phyloP scores from a whole-genome alignment of 1,284 basidiomycete genomes.

The Lignosus rhinocerotis region DNA sequence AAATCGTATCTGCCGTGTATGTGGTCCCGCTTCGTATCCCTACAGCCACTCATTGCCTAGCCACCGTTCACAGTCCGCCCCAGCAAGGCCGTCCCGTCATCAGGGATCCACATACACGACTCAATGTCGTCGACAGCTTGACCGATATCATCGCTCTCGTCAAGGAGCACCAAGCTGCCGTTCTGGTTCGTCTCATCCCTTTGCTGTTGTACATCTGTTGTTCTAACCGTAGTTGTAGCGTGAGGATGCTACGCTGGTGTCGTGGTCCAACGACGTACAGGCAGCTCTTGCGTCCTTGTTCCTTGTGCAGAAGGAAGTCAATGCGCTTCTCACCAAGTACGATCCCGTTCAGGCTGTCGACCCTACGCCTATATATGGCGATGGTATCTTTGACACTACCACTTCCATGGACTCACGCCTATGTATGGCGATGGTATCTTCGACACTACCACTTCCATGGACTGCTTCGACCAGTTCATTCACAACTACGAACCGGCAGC shows the following conservation, averaged over 20 bases:
- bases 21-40: neutral
- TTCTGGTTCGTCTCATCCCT: neutral
- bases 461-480: slow-evolving; percentile 5
- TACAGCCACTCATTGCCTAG: neutral
- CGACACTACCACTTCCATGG: neutral
- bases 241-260: slow-evolving; percentile 2
- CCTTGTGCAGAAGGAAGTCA: neutral
- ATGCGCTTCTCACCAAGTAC: neutral
- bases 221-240: neutral
- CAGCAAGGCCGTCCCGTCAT: neutral
- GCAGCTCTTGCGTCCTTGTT: neutral
- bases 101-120: neutral
- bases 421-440: neutral
- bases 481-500: slow-evolving; percentile 7
- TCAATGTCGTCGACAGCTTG: slow-evolving; percentile 3
- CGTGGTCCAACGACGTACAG: neutral
- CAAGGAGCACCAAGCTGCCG: slow-evolving; percentile 2
- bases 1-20: slow-evolving; percentile 3
- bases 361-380: neutral
- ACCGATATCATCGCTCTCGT: slow-evolving; percentile 5
- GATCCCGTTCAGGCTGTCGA: neutral
- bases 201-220: neutral
- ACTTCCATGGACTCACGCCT: neutral
- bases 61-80: neutral
- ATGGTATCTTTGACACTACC: neutral